These are phyloP conservation scores for Blastobotrys indianensis DNA, from an alignment of 1,139 yeast species.

Conservation along the genomic window DNA sequence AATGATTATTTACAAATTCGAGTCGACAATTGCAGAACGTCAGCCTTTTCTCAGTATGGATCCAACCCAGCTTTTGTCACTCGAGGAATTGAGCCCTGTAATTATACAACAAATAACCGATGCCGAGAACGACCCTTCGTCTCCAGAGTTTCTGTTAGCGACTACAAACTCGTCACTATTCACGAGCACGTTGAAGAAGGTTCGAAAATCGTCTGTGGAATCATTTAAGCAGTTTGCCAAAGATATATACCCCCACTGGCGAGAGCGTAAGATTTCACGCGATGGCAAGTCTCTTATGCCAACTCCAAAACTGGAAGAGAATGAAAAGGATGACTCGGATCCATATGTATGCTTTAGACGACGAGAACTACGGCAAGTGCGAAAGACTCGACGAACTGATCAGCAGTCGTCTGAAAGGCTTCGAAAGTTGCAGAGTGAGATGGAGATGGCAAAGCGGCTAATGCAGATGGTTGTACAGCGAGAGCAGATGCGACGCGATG, in stretches of 20 bases:
- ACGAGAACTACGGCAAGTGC: conserved; percentile 90
- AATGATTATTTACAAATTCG: conserved; percentile 66
- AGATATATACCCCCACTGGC: conserved; percentile 77
- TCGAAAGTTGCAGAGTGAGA: conserved; percentile 65
- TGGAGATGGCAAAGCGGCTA: conserved; percentile 69
- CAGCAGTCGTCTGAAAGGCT: conserved; percentile 82
- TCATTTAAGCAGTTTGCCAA: conserved; percentile 62
- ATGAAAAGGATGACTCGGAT: conserved; percentile 86
- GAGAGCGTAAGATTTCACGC: conserved; percentile 59
- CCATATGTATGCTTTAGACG: conserved; percentile 95
- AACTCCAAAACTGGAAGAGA: conserved; percentile 73
- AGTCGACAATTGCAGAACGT: conserved; percentile 63
- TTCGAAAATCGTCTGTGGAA: conserved; percentile 33
- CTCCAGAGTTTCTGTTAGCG: conserved; percentile 31
- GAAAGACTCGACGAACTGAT: conserved; percentile 95
- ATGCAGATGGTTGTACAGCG: conserved; percentile 68
- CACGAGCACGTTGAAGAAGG: conserved; percentile 12
- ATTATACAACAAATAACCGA: conserved; percentile 26
- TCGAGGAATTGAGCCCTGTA: conserved; percentile 51
- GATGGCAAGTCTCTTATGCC: conserved; percentile 73
- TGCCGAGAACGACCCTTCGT: conserved; percentile 32
- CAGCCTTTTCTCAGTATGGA: conserved; percentile 89
- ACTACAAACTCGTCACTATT: conserved; percentile 16
- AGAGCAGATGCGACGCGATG: conserved; percentile 57
- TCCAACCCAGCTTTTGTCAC: conserved; percentile 67